Conservation (phyloP, 1,284 basidiomycete genomes). For the Inonotus hispidus region DNA sequence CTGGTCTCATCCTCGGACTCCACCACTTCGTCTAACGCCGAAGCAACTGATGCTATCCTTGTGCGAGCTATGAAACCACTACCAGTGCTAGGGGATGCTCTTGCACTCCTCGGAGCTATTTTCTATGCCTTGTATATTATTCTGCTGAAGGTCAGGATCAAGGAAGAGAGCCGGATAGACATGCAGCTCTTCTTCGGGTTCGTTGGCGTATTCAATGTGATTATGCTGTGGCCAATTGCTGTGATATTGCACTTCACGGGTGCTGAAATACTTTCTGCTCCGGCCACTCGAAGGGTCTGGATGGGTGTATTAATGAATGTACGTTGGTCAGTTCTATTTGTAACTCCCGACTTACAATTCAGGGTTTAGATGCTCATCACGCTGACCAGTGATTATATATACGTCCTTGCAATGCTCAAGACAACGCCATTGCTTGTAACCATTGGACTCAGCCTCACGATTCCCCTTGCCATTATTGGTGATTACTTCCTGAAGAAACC, state of each 20-base stretch:
- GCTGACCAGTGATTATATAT: slow-evolving; percentile 80
- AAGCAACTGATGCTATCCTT: slow-evolving; percentile 5
- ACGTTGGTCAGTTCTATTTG: slow-evolving; percentile 24
- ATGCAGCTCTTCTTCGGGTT: slow-evolving; percentile 95
- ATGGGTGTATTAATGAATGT: slow-evolving; percentile 75
- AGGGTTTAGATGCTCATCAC: slow-evolving; percentile 75
- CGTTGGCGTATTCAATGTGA: slow-evolving; percentile 86
- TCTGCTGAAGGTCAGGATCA: slow-evolving; percentile 84
- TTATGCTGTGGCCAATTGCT: slow-evolving; percentile 78
- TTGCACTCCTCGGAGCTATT: slow-evolving; percentile 78
- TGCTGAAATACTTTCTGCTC: slow-evolving; percentile 74
- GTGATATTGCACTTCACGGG: slow-evolving; percentile 75
- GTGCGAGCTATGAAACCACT: neutral
- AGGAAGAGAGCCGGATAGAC: slow-evolving; percentile 79
- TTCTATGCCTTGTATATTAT: slow-evolving; percentile 93
- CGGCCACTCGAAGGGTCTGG: slow-evolving; percentile 54
- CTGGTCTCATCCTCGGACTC: slow-evolving; percentile 84
- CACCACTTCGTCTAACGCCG: slow-evolving; percentile 25
- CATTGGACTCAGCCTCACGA: slow-evolving; percentile 91
- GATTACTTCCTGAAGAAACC: slow-evolving; percentile 65
- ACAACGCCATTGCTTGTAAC: slow-evolving; percentile 93
- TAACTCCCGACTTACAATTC: slow-evolving; percentile 1
- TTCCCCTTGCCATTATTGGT: slow-evolving; percentile 82
- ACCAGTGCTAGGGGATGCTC: slow-evolving; percentile 65
- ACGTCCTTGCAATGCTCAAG: slow-evolving; percentile 93